phyloP scores from a whole-genome alignment of 805 yeast genomes.

The Tetrapisispora phaffii region DNA sequence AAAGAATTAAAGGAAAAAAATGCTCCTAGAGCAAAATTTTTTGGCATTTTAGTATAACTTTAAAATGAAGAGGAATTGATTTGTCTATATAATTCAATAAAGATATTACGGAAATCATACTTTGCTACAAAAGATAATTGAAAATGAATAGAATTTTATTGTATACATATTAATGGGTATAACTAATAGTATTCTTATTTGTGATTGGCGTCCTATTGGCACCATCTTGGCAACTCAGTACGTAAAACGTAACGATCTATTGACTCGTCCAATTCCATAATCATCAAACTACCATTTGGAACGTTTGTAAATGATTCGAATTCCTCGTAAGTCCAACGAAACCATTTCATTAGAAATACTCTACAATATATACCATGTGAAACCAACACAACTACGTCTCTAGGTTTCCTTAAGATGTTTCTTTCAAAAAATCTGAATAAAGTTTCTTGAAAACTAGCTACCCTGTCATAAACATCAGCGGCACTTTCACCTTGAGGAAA shows the following conservation, averaged over 20 bases:
- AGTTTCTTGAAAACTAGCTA: slow-evolving; percentile 83
- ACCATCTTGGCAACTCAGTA: slow-evolving; percentile 43
- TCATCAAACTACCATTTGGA: slow-evolving; percentile 73
- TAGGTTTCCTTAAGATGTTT: slow-evolving; percentile 44
- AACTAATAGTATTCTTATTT: neutral
- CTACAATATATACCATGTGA: slow-evolving; percentile 94
- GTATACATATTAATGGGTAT: neutral
- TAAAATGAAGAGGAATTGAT: neutral
- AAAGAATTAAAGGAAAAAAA: slow-evolving; percentile 37
- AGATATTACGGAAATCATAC: too few relatives aligned
- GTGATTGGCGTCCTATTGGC: neutral
- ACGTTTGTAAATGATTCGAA: slow-evolving; percentile 77
- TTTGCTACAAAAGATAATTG: too few relatives aligned
- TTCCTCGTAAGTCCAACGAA: slow-evolving; percentile 81
- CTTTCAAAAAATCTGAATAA: slow-evolving; percentile 68
- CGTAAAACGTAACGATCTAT: slow-evolving; percentile 45
- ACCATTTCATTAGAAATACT: slow-evolving; percentile 91
- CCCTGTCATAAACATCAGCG: slow-evolving; percentile 88
- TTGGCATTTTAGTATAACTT: slow-evolving; percentile 61
- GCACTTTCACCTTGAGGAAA: slow-evolving; percentile 94
- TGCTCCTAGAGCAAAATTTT: slow-evolving; percentile 57
- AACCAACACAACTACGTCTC: slow-evolving; percentile 74
- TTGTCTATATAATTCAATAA: neutral
- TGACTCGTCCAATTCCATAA: slow-evolving; percentile 53
- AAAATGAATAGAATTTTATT: neutral